phyloP scores from a whole-genome alignment of 2,329 filamentous ascomycete genomes.

The Nemania diffusa region DNA sequence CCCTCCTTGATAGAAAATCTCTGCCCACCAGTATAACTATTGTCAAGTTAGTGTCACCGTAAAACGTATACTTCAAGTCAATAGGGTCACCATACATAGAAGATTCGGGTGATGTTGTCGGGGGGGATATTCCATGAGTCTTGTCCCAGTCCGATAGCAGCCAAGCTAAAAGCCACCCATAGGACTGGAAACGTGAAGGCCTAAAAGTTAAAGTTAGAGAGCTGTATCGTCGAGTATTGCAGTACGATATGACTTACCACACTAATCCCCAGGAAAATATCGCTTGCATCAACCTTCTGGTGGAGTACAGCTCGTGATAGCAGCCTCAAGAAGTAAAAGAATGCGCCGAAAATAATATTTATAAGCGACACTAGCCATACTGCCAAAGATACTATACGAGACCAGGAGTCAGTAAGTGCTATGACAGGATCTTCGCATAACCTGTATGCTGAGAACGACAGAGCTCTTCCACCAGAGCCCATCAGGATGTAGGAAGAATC shows the following conservation, averaged over 20 bases:
- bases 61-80: background rate
- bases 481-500: background rate
- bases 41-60: background rate
- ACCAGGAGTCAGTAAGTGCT: constrained; percentile 10
- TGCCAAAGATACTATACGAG: background rate
- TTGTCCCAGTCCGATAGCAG: constrained; percentile 18
- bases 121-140: constrained; percentile 31
- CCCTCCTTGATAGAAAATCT: constrained; percentile 33
- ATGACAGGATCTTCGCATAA: background rate
- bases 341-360: constrained; percentile 21
- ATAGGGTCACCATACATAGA: constrained; percentile 25
- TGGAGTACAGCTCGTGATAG: constrained; percentile 22
- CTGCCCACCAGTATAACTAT: constrained; percentile 34
- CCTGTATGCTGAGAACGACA: background rate
- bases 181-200: constrained; percentile 24
- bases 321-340: constrained; percentile 22
- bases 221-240: no score
- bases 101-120: constrained; percentile 33
- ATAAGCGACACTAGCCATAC: constrained; percentile 28
- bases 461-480: background rate
- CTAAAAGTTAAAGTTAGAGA: constrained; percentile 16
- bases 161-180: constrained; percentile 22
- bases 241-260: constrained; percentile 19
- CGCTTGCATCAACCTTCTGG: constrained; percentile 20
- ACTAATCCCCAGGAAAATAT: constrained; percentile 22